These are phyloP conservation scores for Tolypocladium cylindrosporum DNA, from an alignment of 2,329 filamentous ascomycete species.

Conservation along the genomic window DNA sequence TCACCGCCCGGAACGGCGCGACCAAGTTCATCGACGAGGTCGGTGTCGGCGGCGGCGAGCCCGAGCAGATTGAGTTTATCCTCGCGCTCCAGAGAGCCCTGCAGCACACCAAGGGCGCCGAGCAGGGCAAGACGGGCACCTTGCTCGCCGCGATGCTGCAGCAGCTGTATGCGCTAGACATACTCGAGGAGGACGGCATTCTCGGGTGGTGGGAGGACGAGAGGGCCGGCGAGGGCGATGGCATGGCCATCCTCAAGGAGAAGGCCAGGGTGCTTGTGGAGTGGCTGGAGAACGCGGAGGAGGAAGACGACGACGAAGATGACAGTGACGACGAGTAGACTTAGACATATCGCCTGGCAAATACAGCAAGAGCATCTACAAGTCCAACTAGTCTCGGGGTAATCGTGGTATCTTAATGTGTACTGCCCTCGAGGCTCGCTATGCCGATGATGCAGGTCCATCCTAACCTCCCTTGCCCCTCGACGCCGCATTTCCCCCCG, in stretches of 20 bases:
- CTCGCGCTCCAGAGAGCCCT: slow-evolving; percentile 75
- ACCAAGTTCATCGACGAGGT: slow-evolving; percentile 48
- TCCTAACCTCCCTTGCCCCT: neutral
- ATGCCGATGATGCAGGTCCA: neutral
- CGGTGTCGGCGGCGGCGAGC: slow-evolving; percentile 52
- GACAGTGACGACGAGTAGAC: slow-evolving; percentile 12
- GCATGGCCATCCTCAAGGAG: slow-evolving; percentile 59
- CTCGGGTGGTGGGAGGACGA: slow-evolving; percentile 80
- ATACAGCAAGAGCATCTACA: neutral
- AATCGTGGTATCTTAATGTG: neutral
- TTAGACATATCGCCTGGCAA: neutral
- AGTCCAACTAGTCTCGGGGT: neutral
- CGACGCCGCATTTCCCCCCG: neutral
- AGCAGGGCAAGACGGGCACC: slow-evolving; percentile 37
- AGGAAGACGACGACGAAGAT: slow-evolving; percentile 55
- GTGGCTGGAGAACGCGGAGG: slow-evolving; percentile 69
- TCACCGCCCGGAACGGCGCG: slow-evolving; percentile 44
- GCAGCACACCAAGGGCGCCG: slow-evolving; percentile 50
- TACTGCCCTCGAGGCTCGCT: neutral
- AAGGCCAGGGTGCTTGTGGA: slow-evolving; percentile 74
- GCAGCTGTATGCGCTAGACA: slow-evolving; percentile 74
- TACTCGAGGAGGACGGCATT: slow-evolving; percentile 83
- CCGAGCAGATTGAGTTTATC: slow-evolving; percentile 81
- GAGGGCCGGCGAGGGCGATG: slow-evolving; percentile 54
- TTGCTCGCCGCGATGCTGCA: slow-evolving; percentile 73